Conservation (phyloP, 164 flowering plant species). For the Sedum album region DNA sequence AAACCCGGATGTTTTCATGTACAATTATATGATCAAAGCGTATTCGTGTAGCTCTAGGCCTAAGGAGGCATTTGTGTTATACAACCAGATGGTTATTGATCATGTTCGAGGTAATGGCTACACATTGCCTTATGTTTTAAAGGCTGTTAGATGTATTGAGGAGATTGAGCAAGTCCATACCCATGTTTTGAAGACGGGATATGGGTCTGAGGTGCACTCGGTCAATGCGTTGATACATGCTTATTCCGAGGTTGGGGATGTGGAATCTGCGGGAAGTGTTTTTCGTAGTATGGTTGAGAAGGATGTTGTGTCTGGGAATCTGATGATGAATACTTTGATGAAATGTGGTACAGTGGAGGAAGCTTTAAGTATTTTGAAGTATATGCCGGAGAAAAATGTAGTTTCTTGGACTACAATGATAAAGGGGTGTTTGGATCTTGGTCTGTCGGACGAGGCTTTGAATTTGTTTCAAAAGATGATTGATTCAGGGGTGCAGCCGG, state of each 20-base stretch:
- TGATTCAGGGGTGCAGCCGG: constrained; percentile 12
- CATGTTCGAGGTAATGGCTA: constrained; percentile 12
- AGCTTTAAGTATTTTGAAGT: background rate
- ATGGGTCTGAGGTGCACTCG: constrained; percentile 16
- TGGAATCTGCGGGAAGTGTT: constrained; percentile 18
- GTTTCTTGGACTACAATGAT: constrained; percentile 34
- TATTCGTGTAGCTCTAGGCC: constrained; percentile 13
- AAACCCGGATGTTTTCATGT: constrained; percentile 24
- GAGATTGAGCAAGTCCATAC: background rate
- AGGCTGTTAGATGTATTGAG: background rate
- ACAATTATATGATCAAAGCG: constrained; percentile 33
- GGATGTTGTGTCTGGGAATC: constrained; percentile 20
- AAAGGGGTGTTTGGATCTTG: constrained; percentile 25
- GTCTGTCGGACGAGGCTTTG: constrained; percentile 24
- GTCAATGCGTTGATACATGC: constrained; percentile 31
- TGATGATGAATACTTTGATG: background rate
- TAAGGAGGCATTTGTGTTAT: constrained; percentile 18
- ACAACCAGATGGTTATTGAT: constrained; percentile 14
- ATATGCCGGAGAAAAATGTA: constrained; percentile 4
- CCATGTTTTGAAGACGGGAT: constrained; percentile 19
- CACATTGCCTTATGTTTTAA: constrained; percentile 6
- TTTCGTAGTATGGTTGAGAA: constrained; percentile 24
- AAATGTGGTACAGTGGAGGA: background rate
- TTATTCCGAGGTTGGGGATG: constrained; percentile 19
- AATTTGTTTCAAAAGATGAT: constrained; percentile 25